These are phyloP conservation scores for Venturiaceae sp. DNA, from an alignment of 2,329 filamentous ascomycete genomes.

Conservation along the genomic window DNA sequence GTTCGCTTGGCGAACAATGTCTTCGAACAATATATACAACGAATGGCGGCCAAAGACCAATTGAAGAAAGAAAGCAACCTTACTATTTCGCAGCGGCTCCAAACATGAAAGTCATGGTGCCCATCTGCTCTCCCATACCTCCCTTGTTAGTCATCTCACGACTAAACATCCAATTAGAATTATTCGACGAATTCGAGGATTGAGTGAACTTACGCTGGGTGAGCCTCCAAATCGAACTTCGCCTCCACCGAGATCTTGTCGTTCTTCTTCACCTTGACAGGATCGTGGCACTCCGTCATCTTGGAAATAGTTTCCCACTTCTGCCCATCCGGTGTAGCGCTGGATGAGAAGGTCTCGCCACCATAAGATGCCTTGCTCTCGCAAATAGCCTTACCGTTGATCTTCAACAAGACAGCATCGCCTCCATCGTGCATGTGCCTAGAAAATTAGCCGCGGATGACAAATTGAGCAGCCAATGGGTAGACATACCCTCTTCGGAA, in stretches of 20 bases:
- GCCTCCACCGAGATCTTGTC: neutral
- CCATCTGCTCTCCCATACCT: conserved; percentile 1
- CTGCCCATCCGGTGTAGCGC: neutral
- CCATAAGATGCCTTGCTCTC: neutral
- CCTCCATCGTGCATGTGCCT: conserved; percentile 3
- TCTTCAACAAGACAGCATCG: neutral
- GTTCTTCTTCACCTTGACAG: neutral
- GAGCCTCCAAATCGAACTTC: neutral
- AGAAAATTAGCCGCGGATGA: too few relatives aligned
- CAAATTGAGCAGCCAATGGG: too few relatives aligned
- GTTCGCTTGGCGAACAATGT: too few relatives aligned
- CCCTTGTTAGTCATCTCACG: neutral
- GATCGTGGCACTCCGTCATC: neutral
- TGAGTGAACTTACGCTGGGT: too few relatives aligned
- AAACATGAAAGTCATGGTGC: neutral
- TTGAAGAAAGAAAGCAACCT: neutral
- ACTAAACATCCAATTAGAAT: too few relatives aligned
- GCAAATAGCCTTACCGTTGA: conserved; percentile 2
- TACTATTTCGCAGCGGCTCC: neutral
- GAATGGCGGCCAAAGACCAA: neutral
- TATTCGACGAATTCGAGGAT: too few relatives aligned
- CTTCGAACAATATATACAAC: too few relatives aligned
- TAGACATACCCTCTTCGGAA: neutral
- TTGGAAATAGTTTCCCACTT: neutral
- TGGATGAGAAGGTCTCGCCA: neutral